Conservation (phyloP, 805 yeast genomes). For the Barnettozyma wickerhamii region DNA sequence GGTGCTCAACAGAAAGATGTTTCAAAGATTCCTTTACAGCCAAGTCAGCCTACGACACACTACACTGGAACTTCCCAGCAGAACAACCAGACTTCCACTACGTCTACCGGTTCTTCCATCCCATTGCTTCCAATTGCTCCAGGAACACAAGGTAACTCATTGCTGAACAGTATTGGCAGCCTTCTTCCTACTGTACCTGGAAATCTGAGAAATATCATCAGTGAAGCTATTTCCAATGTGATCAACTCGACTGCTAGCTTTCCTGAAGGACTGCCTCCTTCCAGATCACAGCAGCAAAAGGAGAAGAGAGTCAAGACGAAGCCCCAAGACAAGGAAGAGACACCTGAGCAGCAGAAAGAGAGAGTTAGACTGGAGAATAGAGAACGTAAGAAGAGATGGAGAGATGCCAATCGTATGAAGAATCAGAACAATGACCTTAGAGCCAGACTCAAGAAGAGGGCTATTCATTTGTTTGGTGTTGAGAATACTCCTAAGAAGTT, state of each 20-base stretch:
- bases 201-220: constrained; percentile 19
- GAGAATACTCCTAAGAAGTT: constrained; percentile 48
- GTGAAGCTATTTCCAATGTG: constrained; percentile 24
- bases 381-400: constrained; percentile 77
- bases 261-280: too few species aligned
- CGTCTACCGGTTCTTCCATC: background rate
- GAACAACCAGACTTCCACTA: background rate
- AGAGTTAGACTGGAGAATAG: constrained; percentile 63
- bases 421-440: constrained; percentile 87
- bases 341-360: constrained; percentile 41
- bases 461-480: constrained; percentile 61
- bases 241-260: constrained; percentile 6
- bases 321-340: constrained; percentile 18
- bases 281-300: background rate
- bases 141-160: constrained; percentile 16
- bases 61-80: background rate
- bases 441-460: constrained; percentile 71
- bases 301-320: constrained; percentile 15
- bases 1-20: background rate
- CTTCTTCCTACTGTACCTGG: constrained; percentile 23
- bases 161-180: constrained; percentile 20
- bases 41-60: background rate
- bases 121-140: constrained; percentile 15
- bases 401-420: constrained; percentile 72
- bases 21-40: background rate